Evolutionary conservation across 768 basidiomycete species (phyloP).

Genomic region (Phaffia australis): DNA sequence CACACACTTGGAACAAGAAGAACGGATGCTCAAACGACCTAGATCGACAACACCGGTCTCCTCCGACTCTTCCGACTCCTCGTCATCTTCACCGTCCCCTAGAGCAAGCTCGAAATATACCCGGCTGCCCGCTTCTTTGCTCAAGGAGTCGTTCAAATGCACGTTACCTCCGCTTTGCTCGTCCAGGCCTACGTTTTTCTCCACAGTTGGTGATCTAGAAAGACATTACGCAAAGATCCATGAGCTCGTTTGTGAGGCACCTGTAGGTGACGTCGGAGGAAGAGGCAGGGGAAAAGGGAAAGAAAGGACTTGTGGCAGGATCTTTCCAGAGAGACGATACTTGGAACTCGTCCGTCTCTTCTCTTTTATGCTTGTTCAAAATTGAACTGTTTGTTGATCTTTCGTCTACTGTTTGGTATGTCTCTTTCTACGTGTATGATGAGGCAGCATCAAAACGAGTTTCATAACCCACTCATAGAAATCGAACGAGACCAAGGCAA

Average conservation of each 20-base stretch:
- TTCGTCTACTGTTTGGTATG: too few species aligned
- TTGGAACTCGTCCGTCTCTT: conserved; percentile 4
- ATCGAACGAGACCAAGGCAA: conserved; percentile 1
- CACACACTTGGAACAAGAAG: neutral
- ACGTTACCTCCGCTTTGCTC: conserved; percentile 12
- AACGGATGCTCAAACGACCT: neutral
- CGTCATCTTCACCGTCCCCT: neutral
- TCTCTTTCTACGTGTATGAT: too few species aligned
- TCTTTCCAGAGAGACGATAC: conserved; percentile 12
- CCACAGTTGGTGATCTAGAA: neutral
- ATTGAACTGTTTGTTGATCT: neutral
- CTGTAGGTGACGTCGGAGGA: neutral
- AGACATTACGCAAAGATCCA: conserved; percentile 8
- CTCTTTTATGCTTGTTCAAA: neutral
- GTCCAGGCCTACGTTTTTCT: neutral
- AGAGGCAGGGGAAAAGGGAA: conserved; percentile 10
- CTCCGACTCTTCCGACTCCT: neutral
- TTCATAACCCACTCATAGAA: conserved; percentile 10
- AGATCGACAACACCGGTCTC: conserved; percentile 2
- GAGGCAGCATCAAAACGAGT: conserved; percentile 9
- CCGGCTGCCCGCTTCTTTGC: neutral
- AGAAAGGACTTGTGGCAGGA: conserved; percentile 1
- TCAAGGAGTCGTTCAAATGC: neutral
- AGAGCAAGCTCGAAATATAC: neutral
- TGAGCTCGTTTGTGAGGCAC: conserved; percentile 1